Percentiles rank a stretch among this genome's conserved stretches.
These are phyloP conservation scores for Lepiota subincarnata DNA, from an alignment of 768 basidiomycete genomes.

Conservation along the genomic window DNA sequence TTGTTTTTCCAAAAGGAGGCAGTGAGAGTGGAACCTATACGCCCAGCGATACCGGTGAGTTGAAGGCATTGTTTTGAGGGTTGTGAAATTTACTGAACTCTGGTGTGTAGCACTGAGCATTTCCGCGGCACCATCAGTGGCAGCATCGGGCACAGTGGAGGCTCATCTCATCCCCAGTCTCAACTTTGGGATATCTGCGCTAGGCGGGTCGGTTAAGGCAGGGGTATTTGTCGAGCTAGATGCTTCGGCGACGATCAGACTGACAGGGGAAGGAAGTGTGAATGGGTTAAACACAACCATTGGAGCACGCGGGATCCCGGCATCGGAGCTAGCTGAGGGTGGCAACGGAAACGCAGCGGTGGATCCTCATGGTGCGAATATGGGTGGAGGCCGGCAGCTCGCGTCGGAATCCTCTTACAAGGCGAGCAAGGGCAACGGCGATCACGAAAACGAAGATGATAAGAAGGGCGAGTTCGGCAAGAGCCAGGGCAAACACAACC, in stretches of 20 bases:
- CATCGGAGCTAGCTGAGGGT: neutral
- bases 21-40: constrained; percentile 25
- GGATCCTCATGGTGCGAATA: no score
- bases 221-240: constrained; percentile 40
- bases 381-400: no score
- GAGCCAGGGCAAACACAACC: no score
- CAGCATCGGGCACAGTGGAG: constrained; percentile 35
- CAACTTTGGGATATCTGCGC: constrained; percentile 40
- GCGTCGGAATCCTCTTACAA: no score
- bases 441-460: no score
- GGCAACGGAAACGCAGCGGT: neutral
- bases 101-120: constrained; percentile 31
- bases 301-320: neutral
- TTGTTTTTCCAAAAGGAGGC: constrained; percentile 40
- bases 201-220: constrained; percentile 31
- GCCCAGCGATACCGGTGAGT: constrained; percentile 40
- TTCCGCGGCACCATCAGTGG: constrained; percentile 33
- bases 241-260: constrained; percentile 26
- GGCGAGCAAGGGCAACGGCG: no score
- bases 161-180: constrained; percentile 48
- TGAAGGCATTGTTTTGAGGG: neutral
- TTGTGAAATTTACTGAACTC: neutral
- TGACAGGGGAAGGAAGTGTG: constrained; percentile 20
- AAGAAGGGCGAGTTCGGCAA: no score
- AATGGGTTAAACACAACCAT: neutral